Percentiles rank a stretch among this genome's conserved stretches.
These are phyloP conservation scores for Boletus sensibilis DNA, from an alignment of 768 basidiomycete genomes.

Conservation along the genomic window DNA sequence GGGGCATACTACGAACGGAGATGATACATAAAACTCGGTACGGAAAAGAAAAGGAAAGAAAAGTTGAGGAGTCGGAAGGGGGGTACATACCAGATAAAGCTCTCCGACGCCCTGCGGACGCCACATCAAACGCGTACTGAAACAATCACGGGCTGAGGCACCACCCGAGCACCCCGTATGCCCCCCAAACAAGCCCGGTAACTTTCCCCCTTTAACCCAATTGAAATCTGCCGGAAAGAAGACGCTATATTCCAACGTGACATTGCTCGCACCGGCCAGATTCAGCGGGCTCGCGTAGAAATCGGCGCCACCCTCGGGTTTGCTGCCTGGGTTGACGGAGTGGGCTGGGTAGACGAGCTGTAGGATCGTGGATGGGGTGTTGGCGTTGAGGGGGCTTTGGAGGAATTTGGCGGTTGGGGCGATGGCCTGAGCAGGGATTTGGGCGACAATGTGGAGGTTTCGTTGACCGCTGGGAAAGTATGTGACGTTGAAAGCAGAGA, in stretches of 20 bases:
- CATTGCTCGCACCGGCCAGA: conserved; percentile 47
- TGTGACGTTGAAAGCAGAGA: conserved; percentile 58
- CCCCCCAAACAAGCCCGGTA: conserved; percentile 80
- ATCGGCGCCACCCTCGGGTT: conserved; percentile 69
- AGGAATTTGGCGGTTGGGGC: conserved; percentile 17
- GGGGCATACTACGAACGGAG: conserved; percentile 62
- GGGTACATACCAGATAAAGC: conserved; percentile 64
- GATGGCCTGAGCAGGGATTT: conserved; percentile 41
- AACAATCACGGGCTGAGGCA: conserved; percentile 67
- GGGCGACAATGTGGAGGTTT: conserved; percentile 56
- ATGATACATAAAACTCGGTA: not conserved
- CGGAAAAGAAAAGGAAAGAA: not conserved
- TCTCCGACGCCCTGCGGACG: conserved; percentile 66
- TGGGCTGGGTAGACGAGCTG: conserved; percentile 66
- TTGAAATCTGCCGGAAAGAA: conserved; percentile 75
- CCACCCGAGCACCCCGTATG: conserved; percentile 71
- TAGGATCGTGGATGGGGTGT: conserved; percentile 43
- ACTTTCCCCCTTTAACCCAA: conserved; percentile 80
- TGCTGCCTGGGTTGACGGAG: conserved; percentile 65
- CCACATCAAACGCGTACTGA: conserved; percentile 88
- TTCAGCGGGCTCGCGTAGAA: conserved; percentile 57
- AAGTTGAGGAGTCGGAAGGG: not conserved
- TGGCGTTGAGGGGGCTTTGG: conserved; percentile 19
- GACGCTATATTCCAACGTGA: conserved; percentile 66
- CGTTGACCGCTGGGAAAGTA: conserved; percentile 51